Evolutionary conservation across 176 grass and related monocot genomes (phyloP).

Genomic region (Musa troglodytarum): DNA sequence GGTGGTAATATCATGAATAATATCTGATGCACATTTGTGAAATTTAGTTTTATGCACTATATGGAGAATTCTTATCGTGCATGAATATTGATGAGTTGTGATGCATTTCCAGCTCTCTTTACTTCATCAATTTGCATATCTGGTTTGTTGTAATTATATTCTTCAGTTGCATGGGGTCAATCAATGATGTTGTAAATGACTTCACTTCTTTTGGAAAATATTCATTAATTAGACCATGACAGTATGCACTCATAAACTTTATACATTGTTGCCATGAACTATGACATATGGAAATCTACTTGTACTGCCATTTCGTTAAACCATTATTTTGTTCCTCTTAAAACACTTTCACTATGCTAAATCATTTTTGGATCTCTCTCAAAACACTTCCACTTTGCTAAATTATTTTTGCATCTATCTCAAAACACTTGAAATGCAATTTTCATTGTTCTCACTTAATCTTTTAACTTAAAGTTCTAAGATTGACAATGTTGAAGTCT

Average conservation of each 20-base stretch:
- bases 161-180: not conserved
- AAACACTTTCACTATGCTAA: too few species aligned
- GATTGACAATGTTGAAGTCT: too few species aligned
- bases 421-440: too few species aligned
- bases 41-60: not conserved
- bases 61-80: not conserved
- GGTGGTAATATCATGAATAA: constrained; percentile 8
- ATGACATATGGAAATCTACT: too few species aligned
- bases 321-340: too few species aligned
- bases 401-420: too few species aligned
- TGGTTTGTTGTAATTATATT: not conserved
- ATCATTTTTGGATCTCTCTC: too few species aligned
- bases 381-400: too few species aligned
- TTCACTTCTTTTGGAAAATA: not conserved
- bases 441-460: too few species aligned
- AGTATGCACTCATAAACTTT: not conserved
- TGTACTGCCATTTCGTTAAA: too few species aligned
- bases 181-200: not conserved
- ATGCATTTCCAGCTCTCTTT: not conserved
- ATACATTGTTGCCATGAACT: not conserved
- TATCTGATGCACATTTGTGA: not conserved
- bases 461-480: too few species aligned
- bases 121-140: not conserved
- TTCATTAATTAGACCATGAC: not conserved
- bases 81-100: not conserved